Evolutionary conservation across 1,284 basidiomycete genomes (phyloP).

Genomic region (Tilletia indica): DNA sequence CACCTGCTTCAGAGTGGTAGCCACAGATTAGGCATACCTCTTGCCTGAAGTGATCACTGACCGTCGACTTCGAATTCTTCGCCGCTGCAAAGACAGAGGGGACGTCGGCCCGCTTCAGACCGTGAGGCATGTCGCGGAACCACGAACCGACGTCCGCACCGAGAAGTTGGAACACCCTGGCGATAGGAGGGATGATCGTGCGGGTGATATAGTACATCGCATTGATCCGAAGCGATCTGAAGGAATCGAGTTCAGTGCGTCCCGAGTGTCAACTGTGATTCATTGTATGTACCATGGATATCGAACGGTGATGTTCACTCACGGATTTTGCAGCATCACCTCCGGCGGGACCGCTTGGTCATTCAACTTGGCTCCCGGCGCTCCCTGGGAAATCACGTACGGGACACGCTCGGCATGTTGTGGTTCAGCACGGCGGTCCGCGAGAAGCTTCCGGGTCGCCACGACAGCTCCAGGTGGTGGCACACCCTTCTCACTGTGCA

Average conservation of each 20-base stretch:
- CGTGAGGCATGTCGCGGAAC: slow-evolving; percentile 79
- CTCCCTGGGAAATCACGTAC: slow-evolving; percentile 77
- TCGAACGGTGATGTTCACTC: slow-evolving; percentile 27
- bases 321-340: slow-evolving; percentile 73
- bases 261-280: no score
- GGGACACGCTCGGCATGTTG: slow-evolving; percentile 92
- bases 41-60: slow-evolving; percentile 75
- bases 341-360: slow-evolving; percentile 78
- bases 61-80: slow-evolving; percentile 57
- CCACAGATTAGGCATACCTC: slow-evolving; percentile 72
- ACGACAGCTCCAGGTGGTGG: slow-evolving; percentile 89
- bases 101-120: slow-evolving; percentile 9
- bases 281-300: no score
- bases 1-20: slow-evolving; percentile 60
- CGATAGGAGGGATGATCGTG: slow-evolving; percentile 83
- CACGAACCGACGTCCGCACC: slow-evolving; percentile 84
- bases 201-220: slow-evolving; percentile 85
- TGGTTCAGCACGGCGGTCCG: slow-evolving; percentile 77
- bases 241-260: no score
- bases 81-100: slow-evolving; percentile 20
- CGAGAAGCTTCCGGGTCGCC: slow-evolving; percentile 71
- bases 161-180: slow-evolving; percentile 84
- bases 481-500: slow-evolving; percentile 68
- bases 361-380: slow-evolving; percentile 69
- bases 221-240: slow-evolving; percentile 68